A percentile compares a stretch with the other conserved stretches of the same genome.
These are phyloP conservation scores for Fusarium continuum DNA, from an alignment of 2,329 filamentous ascomycete genomes.

Conservation along the genomic window DNA sequence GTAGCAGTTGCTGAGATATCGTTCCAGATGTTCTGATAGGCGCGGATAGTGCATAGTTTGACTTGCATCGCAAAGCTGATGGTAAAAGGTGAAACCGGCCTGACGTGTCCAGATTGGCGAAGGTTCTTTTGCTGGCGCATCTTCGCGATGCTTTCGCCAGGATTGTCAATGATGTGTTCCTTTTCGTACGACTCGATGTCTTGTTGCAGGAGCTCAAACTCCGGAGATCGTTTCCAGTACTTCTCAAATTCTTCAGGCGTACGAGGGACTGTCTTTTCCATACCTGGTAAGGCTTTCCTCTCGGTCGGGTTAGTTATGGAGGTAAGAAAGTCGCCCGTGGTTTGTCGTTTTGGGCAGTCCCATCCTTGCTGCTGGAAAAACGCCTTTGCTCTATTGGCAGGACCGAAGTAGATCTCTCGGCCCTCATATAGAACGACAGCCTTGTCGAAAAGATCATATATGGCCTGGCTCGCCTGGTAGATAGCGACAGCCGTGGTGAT, in stretches of 20 bases:
- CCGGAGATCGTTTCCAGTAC: conserved; percentile 56
- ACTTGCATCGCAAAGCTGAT: conserved; percentile 65
- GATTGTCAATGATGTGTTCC: conserved; percentile 54
- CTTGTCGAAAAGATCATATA: conserved; percentile 80
- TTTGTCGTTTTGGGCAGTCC: conserved; percentile 72
- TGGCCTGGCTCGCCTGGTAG: conserved; percentile 75
- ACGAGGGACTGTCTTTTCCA: conserved; percentile 68
- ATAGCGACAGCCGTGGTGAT: conserved; percentile 73
- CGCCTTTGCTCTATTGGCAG: conserved; percentile 63
- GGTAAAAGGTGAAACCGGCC: conserved; percentile 64
- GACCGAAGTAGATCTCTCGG: conserved; percentile 79
- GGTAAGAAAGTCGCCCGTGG: conserved; percentile 74
- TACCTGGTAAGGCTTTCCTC: conserved; percentile 63
- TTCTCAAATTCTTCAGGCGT: conserved; percentile 74
- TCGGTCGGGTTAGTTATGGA: conserved; percentile 72
- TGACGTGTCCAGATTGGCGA: conserved; percentile 61
- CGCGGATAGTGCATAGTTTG: conserved; percentile 59
- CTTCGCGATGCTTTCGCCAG: conserved; percentile 50
- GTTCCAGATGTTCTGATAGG: conserved; percentile 62
- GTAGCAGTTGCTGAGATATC: conserved; percentile 59
- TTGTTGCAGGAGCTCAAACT: conserved; percentile 53
- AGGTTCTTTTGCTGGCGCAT: conserved; percentile 59
- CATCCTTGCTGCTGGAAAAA: conserved; percentile 77
- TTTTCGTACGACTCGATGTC: conserved; percentile 62
- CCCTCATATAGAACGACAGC: conserved; percentile 79